phyloP scores from a whole-genome alignment of 1,284 basidiomycete genomes.

The Apiotrichum mycotoxinovorans region DNA sequence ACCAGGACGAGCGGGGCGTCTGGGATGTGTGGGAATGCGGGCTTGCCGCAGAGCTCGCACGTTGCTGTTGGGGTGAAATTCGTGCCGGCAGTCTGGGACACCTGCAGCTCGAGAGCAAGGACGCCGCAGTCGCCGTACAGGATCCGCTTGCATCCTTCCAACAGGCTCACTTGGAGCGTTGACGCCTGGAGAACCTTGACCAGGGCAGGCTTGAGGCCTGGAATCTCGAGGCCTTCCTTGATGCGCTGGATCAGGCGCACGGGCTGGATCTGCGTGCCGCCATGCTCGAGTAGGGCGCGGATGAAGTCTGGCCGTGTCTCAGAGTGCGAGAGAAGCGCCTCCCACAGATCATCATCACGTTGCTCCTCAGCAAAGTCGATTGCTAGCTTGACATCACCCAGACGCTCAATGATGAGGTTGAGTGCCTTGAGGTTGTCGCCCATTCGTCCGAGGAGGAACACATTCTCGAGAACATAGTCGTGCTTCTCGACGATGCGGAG shows the following conservation, averaged over 20 bases:
- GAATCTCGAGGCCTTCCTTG: constrained; percentile 92
- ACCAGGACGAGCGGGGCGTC: constrained; percentile 51
- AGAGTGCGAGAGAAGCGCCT: constrained; percentile 88
- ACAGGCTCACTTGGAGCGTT: constrained; percentile 76
- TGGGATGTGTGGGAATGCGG: constrained; percentile 56
- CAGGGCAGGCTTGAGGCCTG: constrained; percentile 85
- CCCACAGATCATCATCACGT: constrained; percentile 96
- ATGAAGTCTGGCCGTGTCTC: constrained; percentile 97
- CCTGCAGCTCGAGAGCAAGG: constrained; percentile 66
- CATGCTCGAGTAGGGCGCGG: constrained; percentile 87
- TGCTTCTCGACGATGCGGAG: constrained; percentile 68
- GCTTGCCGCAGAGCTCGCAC: constrained; percentile 65
- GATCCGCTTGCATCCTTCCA: constrained; percentile 86
- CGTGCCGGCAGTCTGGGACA: constrained; percentile 71
- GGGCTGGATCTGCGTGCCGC: constrained; percentile 93
- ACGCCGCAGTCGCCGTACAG: constrained; percentile 74
- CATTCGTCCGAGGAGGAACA: constrained; percentile 94
- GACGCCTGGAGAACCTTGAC: constrained; percentile 98
- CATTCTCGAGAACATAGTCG: constrained; percentile 92
- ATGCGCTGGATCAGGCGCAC: constrained; percentile 90
- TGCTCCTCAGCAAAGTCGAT: constrained; percentile 99
- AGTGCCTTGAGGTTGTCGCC: constrained; percentile 94
- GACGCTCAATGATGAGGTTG: constrained; percentile 88
- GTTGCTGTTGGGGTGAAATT: constrained; percentile 61
- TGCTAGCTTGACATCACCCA: constrained; percentile 88